Base-by-base conservation (phyloP, 2,329 filamentous ascomycete species). In the Penicillium concentricum region DNA sequence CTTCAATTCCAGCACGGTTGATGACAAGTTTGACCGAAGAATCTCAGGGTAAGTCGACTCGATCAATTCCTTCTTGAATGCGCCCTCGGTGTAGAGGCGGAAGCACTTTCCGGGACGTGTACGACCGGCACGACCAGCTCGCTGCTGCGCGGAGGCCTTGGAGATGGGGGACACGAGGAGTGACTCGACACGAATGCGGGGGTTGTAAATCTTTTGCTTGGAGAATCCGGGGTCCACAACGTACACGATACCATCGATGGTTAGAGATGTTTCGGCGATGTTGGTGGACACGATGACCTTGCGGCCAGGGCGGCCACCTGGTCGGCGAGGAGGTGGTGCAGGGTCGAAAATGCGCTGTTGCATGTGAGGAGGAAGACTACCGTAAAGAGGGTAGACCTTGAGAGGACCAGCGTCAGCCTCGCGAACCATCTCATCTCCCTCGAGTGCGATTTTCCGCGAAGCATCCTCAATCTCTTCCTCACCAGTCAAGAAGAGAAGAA, bases 191-290 rank as follows among this genome's bases (percentile, higher is more conserved):
- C 94, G 87, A 67, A 96, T 95, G 59, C 94, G 87, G 22, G 94
- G 93, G 75, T 99, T 97, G 81, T 97, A 99, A 61, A 97, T 94
- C 78, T 97, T 99, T 71, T 99, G 94, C 80, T 99, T 99, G 79
- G 92, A 96, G 80, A 99, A 99, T 35, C 94, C 94, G 2, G 94
- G 93, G 70, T 99, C 94, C n/a, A 99, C 93, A 34, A 99, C 94
- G 70, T 97, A 99, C 35, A 99, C 94, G 62, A 99, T 99, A 72
- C 94, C 94, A 71, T 99, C 94, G 59, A 99, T 99, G 45, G 94
- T 99, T 76, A 99, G 85, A 69, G 89, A 93, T 0, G 94, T 99
- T 79, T 99, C 94, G 43, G 94, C 94, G 75, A 99, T 99, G 76
- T 99, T 99, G 64, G 94, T 99, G 10, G 92, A 91, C 30, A 99